These are phyloP conservation scores for Cercophora newfieldiana DNA, from an alignment of 495 filamentous ascomycete species.

Conservation along the genomic window DNA sequence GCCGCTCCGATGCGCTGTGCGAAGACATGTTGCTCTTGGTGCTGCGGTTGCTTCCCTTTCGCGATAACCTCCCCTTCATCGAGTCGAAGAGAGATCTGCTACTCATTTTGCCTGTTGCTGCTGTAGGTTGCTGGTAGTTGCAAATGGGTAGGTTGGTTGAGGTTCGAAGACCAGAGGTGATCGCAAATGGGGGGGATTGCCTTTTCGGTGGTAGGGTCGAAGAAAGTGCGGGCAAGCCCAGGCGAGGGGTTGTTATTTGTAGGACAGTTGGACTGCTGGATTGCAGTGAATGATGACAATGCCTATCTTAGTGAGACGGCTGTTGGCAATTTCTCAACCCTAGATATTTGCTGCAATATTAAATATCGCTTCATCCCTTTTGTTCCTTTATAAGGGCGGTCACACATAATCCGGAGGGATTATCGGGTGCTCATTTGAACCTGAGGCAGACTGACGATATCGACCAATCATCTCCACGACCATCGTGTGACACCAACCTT, in stretches of 20 bases:
- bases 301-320: not conserved
- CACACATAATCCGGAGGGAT: not conserved
- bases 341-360: not conserved
- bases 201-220: too few relatives aligned
- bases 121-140: not conserved
- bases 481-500: not conserved
- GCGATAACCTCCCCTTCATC: constrained; percentile 25
- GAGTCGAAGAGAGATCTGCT: constrained; percentile 23
- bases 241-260: not conserved
- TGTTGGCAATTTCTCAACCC: not conserved
- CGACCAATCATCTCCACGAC: not conserved
- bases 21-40: constrained; percentile 9
- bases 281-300: not conserved
- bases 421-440: not conserved
- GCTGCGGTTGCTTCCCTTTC: constrained; percentile 14
- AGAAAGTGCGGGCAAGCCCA: too few relatives aligned
- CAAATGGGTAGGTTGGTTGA: not conserved
- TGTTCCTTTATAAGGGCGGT: not conserved
- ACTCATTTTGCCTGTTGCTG: constrained; percentile 13
- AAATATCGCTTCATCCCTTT: not conserved
- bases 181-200: too few relatives aligned
- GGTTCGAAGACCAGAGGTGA: not conserved
- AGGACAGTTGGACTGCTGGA: not conserved
- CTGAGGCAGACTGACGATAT: not conserved
- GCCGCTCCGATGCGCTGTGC: not conserved